Percentiles rank a stretch among this genome's conserved stretches.
Conservation (phyloP, 1,284 basidiomycete genomes). For the Pascua guehoae region DNA sequence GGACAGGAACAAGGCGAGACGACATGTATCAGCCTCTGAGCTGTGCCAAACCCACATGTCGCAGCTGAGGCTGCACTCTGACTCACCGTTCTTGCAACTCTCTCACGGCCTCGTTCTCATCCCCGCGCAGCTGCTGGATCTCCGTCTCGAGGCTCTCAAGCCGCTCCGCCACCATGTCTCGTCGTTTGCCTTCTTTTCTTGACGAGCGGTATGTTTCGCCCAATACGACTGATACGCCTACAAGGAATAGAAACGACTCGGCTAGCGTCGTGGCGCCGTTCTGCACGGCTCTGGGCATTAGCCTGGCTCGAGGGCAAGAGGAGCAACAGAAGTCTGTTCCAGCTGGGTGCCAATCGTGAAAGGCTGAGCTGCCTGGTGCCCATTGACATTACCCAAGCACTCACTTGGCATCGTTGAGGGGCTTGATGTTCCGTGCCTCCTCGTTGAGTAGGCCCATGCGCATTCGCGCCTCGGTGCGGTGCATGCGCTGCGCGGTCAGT, state of each 20-base stretch:
- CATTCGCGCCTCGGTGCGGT: slow-evolving; percentile 70
- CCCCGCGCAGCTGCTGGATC: slow-evolving; percentile 47
- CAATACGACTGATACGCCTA: slow-evolving; percentile 70
- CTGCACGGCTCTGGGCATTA: slow-evolving; percentile 67
- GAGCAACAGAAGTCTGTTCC: not conserved
- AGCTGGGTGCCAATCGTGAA: no score
- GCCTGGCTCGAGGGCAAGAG: not conserved
- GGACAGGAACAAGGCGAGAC: no score
- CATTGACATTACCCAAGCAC: slow-evolving; percentile 22
- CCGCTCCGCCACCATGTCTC: slow-evolving; percentile 70
- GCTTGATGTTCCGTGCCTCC: slow-evolving; percentile 68
- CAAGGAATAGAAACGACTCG: slow-evolving; percentile 78
- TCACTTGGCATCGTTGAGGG: slow-evolving; percentile 75
- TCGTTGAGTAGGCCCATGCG: slow-evolving; percentile 77
- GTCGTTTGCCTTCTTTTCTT: slow-evolving; percentile 65
- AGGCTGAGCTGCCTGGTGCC: no score
- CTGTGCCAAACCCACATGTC: no score
- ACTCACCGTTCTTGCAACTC: slow-evolving; percentile 34
- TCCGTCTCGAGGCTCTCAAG: slow-evolving; percentile 54
- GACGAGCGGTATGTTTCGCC: slow-evolving; percentile 75
- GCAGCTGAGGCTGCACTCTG: slow-evolving; percentile 2
- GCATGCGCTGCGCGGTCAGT: slow-evolving; percentile 54
- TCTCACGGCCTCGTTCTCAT: slow-evolving; percentile 19
- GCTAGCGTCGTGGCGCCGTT: slow-evolving; percentile 81
- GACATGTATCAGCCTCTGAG: no score